These are phyloP conservation scores for Cystobasidium tubakii DNA, from an alignment of 768 basidiomycete species.

Conservation along the genomic window DNA sequence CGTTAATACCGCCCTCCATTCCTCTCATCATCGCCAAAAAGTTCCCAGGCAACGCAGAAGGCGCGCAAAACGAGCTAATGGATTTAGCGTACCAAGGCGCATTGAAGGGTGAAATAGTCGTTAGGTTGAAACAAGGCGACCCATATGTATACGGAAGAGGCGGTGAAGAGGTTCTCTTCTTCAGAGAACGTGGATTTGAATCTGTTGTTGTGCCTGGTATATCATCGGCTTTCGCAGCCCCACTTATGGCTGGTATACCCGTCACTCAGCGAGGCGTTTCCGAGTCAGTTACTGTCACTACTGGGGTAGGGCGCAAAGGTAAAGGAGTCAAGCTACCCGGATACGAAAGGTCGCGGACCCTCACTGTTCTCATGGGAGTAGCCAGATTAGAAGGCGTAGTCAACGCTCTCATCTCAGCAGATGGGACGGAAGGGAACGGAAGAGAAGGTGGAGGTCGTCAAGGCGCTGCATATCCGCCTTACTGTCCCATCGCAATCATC, in stretches of 20 bases:
- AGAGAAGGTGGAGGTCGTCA: slow-evolving; percentile 52
- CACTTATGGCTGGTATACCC: slow-evolving; percentile 81
- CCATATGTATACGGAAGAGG: slow-evolving; percentile 89
- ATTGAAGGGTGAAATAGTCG: slow-evolving; percentile 69
- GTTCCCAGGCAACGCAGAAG: slow-evolving; percentile 94
- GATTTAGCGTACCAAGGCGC: slow-evolving; percentile 80
- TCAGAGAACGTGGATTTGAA: slow-evolving; percentile 77
- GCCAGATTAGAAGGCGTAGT: slow-evolving; percentile 73
- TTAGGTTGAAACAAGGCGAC: slow-evolving; percentile 94
- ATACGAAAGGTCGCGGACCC: slow-evolving; percentile 72
- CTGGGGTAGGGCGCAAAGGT: slow-evolving; percentile 83
- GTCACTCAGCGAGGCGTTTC: slow-evolving; percentile 93
- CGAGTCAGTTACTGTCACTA: slow-evolving; percentile 81
- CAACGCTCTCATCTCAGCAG: slow-evolving; percentile 54
- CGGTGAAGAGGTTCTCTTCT: slow-evolving; percentile 89
- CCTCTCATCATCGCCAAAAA: slow-evolving; percentile 86
- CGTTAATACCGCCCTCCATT: slow-evolving; percentile 64
- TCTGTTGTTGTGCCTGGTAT: slow-evolving; percentile 83
- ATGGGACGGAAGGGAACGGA: slow-evolving; percentile 39
- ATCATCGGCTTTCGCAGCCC: slow-evolving; percentile 80
- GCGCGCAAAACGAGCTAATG: slow-evolving; percentile 92
- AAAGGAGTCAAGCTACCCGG: slow-evolving; percentile 76
- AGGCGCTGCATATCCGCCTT: slow-evolving; percentile 63
- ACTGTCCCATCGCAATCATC: slow-evolving; percentile 82
- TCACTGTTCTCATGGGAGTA: slow-evolving; percentile 90